Base-by-base conservation (phyloP, 495 filamentous ascomycete genomes). In the Penicillium coprophilum region DNA sequence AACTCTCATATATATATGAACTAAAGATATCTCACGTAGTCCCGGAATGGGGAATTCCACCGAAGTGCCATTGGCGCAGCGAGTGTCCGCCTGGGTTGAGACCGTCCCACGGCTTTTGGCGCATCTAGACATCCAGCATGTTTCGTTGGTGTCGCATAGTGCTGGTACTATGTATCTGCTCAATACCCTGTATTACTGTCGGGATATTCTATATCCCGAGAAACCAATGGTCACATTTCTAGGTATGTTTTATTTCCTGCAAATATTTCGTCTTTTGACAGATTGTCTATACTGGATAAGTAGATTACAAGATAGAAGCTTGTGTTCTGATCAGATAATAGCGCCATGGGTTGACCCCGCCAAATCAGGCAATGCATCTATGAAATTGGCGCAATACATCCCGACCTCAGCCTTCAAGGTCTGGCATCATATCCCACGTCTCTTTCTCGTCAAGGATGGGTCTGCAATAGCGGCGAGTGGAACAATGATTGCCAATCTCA, bases 331-430 rank as follows among this genome's bases (percentile, higher is more conserved):
- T 46, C 50, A 50, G 39, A 3, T 12, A 17, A 45, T 34, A 76
- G 73, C 71, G 5, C 80, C 80, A 1, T 82, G 76, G 75, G 75
- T 82, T 27, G 66, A 77, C 51, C 67, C 70, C 41, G 65, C 71
- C 0, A 70, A 77, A 57, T 72, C 76, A 0, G 58, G 61, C 23
- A 59, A 70, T 10, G 64, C 64, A 8, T 17, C 46, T 5, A 58
- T 67, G 68, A 64, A 68, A 57, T 46, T 62, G 7, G 63, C 63
- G 6, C 64, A 67, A 31, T 68, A 63, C 28, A 47, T 72, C 4
- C 69, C 68, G 3, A 48, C 53, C 4, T 61, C 58, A 39, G 56
- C 66, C 55, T 61, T 78, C 40, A 55, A 60, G 11, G 5, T 70
- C 19, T 78, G 68, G 70, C 54, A 77, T 45, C 53, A 63, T 3